phyloP scores from a whole-genome alignment of 2,329 filamentous ascomycete species.

The Colletotrichum tamarilloi region DNA sequence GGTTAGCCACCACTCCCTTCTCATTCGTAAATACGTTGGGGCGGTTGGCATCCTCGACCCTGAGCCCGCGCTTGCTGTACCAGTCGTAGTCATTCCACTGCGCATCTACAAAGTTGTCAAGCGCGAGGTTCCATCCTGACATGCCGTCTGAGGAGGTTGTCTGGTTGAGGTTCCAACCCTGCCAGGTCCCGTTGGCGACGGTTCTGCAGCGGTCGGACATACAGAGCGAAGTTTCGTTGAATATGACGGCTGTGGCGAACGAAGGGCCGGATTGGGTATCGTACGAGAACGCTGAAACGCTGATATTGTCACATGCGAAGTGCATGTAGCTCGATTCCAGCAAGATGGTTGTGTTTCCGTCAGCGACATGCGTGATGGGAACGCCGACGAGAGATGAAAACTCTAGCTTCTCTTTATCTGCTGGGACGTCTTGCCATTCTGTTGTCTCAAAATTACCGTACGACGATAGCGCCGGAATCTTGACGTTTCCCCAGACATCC shows the following conservation, averaged over 20 bases:
- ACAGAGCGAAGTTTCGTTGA: background rate
- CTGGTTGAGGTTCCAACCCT: background rate
- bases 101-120: slow-evolving; percentile 9
- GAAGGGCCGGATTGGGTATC: background rate
- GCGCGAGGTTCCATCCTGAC: slow-evolving; percentile 14
- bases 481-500: slow-evolving; percentile 44
- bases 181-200: slow-evolving; percentile 17
- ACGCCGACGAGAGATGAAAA: slow-evolving; percentile 13
- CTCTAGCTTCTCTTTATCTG: background rate
- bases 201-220: background rate
- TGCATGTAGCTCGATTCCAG: slow-evolving; percentile 28
- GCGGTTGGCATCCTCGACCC: background rate
- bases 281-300: background rate
- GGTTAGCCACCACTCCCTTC: background rate
- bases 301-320: slow-evolving; percentile 7
- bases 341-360: slow-evolving; percentile 14
- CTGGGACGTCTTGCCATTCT: background rate
- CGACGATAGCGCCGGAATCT: slow-evolving; percentile 38
- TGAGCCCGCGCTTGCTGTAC: background rate
- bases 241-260: background rate
- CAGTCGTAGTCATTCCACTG: background rate
- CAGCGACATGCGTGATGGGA: background rate
- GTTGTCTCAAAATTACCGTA: background rate
- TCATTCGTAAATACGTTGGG: background rate
- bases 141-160: background rate